phyloP scores from a whole-genome alignment of 2,329 filamentous ascomycete species.

The Neonectria faginata region DNA sequence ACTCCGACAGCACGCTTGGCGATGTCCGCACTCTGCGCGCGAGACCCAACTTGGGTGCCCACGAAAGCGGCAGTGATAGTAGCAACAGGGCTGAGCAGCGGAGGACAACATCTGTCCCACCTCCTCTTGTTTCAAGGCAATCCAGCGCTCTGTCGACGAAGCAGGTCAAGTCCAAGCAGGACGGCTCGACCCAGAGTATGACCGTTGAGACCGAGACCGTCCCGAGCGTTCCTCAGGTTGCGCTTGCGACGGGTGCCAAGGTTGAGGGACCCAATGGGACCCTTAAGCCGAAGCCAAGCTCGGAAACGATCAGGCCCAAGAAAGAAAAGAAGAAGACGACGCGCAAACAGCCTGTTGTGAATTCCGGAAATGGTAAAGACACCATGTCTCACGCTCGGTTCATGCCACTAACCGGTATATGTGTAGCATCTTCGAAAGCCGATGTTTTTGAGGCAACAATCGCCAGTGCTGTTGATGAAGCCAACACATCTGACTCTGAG shows the following conservation, averaged over 20 bases:
- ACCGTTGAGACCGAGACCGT: conserved; percentile 98
- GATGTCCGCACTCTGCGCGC: conserved; percentile 59
- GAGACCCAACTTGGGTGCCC: conserved; percentile 59
- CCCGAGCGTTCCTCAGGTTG: conserved; percentile 86
- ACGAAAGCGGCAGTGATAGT: conserved; percentile 76
- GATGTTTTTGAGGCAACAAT: conserved; percentile 99
- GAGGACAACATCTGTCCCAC: conserved; percentile 61
- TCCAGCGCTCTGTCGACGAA: conserved; percentile 74
- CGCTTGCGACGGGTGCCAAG: conserved; percentile 74
- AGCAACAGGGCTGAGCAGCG: conserved; percentile 59
- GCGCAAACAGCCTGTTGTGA: conserved; percentile 80
- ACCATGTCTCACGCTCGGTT: conserved; percentile 32
- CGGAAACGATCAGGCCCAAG: conserved; percentile 94
- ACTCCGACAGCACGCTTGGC: conserved; percentile 55
- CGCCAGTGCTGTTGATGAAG: conserved; percentile 94
- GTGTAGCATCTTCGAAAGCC: conserved; percentile 73
- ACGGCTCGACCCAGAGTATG: conserved; percentile 89
- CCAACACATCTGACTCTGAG: conserved; percentile 95
- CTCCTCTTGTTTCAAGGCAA: conserved; percentile 70
- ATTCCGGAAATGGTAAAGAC: conserved; percentile 74
- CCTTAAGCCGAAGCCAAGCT: conserved; percentile 86
- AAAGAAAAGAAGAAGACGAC: conserved; percentile 88
- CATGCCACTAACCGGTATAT: conserved; percentile 25
- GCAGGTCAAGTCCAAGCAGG: conserved; percentile 76
- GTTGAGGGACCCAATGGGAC: conserved; percentile 76